These are phyloP conservation scores for Mycena chlorophos DNA, from an alignment of 768 basidiomycete species.

Conservation along the genomic window DNA sequence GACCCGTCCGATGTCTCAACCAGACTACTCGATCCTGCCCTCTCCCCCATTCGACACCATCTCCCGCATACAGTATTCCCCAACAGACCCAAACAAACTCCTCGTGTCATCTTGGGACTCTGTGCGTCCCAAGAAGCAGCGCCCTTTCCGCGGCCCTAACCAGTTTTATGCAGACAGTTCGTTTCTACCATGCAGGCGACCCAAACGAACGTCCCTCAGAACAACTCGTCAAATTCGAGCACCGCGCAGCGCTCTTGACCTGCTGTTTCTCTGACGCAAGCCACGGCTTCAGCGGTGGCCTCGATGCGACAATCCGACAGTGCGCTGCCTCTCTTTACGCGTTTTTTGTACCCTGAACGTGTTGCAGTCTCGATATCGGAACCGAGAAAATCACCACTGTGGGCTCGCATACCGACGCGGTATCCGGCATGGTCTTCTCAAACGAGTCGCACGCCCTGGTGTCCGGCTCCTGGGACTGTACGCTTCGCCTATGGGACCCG, in stretches of 20 bases:
- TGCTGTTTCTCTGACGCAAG: constrained; percentile 69
- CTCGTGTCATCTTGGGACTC: constrained; percentile 92
- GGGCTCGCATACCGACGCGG: constrained; percentile 78
- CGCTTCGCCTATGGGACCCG: constrained; percentile 86
- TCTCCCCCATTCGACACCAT: constrained; percentile 86
- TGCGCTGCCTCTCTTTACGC: constrained; percentile 39
- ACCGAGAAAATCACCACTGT: constrained; percentile 71
- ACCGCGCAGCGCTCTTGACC: constrained; percentile 86
- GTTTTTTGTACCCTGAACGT: background rate
- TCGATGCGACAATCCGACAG: constrained; percentile 84
- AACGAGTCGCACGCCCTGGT: constrained; percentile 65
- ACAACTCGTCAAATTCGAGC: constrained; percentile 79
- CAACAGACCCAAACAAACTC: constrained; percentile 73
- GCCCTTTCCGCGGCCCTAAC: constrained; percentile 4
- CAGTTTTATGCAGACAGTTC: constrained; percentile 33
- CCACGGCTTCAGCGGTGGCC: constrained; percentile 81
- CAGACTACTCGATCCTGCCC: constrained; percentile 38
- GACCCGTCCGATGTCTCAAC: constrained; percentile 3
- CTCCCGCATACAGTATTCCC: constrained; percentile 78
- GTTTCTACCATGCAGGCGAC: constrained; percentile 57
- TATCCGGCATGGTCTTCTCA: constrained; percentile 76
- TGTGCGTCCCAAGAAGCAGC: constrained; percentile 33
- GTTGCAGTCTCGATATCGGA: constrained; percentile 69
- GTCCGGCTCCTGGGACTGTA: constrained; percentile 91
- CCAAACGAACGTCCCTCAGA: constrained; percentile 61